Evolutionary conservation across 768 basidiomycete species (phyloP), one percentile per base, ranked within the genome.

Genomic region (Hygrophoropsis aurantiaca): DNA sequence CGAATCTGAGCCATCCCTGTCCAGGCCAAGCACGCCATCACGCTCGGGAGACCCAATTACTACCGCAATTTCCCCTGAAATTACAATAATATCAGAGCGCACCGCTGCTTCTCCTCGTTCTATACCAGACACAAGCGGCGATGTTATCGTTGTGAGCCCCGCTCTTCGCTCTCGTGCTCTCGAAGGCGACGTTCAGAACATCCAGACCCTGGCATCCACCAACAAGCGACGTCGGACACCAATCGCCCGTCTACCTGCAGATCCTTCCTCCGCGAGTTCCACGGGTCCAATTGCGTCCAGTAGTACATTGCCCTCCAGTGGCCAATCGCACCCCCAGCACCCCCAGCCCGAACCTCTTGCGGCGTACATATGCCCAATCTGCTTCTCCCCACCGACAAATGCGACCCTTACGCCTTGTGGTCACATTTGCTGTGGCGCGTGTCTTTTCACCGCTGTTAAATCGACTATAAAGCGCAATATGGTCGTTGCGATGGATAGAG

Each of bases 321-420:
- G n/a, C n/a, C n/a, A n/a, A n/a, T n/a, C n/a, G n/a, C n/a, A n/a
- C n/a, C n/a, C n/a, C n/a, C 41, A 46, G 39, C 42, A 19, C 23
- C 47, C 1, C 20, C 53, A 1, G 2, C 49, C 54, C 6, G 62
- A 64, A 35, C 70, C 67, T 1, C 72, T 87, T 13, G 74, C 83
- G 0, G 66, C 74, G n/a, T 90, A 88, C 60, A 79, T 77, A 0
- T 90, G 89, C 58, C 89, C 89, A 9, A 85, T 90, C 50, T 90
- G 89, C 59, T 88, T 89, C 71, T 82, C 73, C 33, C 77, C 85
- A 0, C 87, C 87, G 1, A 80, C 80, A 1, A 82, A 87, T 50
- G 85, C 89, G 4, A 85, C 87, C 1, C 61, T 91, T 38, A 90
- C 87, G 0, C 86, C 85, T 0, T 91, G 89, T 53, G 89, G 89